Evolutionary conservation across 495 filamentous ascomycete genomes (phyloP).

Genomic region (Antarctomyces pellizariae): DNA sequence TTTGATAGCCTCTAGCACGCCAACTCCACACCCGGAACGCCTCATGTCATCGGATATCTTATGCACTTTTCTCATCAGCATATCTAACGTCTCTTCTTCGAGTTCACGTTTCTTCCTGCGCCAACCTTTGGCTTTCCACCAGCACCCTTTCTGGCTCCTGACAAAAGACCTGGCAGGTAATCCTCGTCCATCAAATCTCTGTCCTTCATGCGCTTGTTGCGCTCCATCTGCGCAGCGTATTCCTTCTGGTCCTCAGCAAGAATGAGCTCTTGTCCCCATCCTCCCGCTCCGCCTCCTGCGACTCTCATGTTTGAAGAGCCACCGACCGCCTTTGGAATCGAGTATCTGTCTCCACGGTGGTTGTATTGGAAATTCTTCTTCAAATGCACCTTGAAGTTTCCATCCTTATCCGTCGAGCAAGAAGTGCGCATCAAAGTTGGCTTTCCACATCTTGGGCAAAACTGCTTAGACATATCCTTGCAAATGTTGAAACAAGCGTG

Average conservation of each 20-base stretch:
- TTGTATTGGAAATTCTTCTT: conserved; percentile 96
- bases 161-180: conserved; percentile 69
- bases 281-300: conserved; percentile 62
- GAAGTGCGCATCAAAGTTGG: conserved; percentile 66
- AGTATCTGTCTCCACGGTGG: conserved; percentile 69
- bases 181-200: conserved; percentile 88
- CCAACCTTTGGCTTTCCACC: conserved; percentile 56
- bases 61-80: too few species aligned
- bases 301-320: conserved; percentile 56
- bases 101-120: conserved; percentile 70
- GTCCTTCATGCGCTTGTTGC: conserved; percentile 40
- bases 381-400: conserved; percentile 67
- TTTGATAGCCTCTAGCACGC: too few species aligned
- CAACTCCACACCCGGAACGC: too few species aligned
- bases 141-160: conserved; percentile 41
- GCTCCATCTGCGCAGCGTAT: conserved; percentile 38
- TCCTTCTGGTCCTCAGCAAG: conserved; percentile 94
- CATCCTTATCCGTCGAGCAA: conserved; percentile 58
- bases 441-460: conserved; percentile 80
- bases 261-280: conserved; percentile 63
- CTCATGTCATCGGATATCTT: too few species aligned
- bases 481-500: conserved; percentile 80
- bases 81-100: conserved; percentile 36
- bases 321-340: conserved; percentile 72
- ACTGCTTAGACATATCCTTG: conserved; percentile 72